phyloP scores from a whole-genome alignment of 805 yeast genomes.

The Myxozyma sirexii region DNA sequence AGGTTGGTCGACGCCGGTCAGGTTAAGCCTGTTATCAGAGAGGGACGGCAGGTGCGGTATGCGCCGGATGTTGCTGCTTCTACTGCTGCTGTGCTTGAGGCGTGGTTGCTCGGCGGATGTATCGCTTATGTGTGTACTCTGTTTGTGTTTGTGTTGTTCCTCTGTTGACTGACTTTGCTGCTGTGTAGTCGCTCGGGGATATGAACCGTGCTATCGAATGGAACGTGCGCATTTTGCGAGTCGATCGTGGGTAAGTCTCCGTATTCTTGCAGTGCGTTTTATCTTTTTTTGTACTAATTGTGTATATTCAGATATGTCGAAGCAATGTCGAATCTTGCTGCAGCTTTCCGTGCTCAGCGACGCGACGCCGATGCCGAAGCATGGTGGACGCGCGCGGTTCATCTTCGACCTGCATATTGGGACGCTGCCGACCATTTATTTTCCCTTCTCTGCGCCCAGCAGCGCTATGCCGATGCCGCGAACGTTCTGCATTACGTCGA shows the following conservation, averaged over 20 bases:
- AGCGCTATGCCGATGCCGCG: slow-evolving; percentile 32
- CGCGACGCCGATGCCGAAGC: slow-evolving; percentile 36
- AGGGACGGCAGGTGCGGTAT: background rate
- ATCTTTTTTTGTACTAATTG: background rate
- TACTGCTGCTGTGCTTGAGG: slow-evolving; percentile 21
- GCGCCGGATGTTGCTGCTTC: slow-evolving; percentile 6
- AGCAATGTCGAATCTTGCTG: slow-evolving; percentile 38
- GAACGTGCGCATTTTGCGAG: slow-evolving; percentile 25
- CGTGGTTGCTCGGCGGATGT: slow-evolving; percentile 38
- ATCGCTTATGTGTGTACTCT: slow-evolving; percentile 36
- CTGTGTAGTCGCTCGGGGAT: slow-evolving; percentile 24
- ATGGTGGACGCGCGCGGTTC: slow-evolving; percentile 36
- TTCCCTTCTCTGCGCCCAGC: slow-evolving; percentile 29
- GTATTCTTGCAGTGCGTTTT: background rate
- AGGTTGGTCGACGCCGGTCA: slow-evolving; percentile 4
- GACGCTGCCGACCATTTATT: slow-evolving; percentile 40
- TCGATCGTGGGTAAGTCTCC: slow-evolving; percentile 27
- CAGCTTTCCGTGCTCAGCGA: slow-evolving; percentile 27
- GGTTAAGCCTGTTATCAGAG: slow-evolving; percentile 9
- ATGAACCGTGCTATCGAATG: slow-evolving; percentile 26
- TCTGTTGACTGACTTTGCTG: background rate
- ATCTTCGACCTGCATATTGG: slow-evolving; percentile 36
- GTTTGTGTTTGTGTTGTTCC: background rate
- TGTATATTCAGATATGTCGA: slow-evolving; percentile 31
- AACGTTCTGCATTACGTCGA: slow-evolving; percentile 28